Evolutionary conservation across 805 yeast species (phyloP), one percentile per base, ranked within the genome.

Genomic region (Citeromyces nyonsensis): DNA sequence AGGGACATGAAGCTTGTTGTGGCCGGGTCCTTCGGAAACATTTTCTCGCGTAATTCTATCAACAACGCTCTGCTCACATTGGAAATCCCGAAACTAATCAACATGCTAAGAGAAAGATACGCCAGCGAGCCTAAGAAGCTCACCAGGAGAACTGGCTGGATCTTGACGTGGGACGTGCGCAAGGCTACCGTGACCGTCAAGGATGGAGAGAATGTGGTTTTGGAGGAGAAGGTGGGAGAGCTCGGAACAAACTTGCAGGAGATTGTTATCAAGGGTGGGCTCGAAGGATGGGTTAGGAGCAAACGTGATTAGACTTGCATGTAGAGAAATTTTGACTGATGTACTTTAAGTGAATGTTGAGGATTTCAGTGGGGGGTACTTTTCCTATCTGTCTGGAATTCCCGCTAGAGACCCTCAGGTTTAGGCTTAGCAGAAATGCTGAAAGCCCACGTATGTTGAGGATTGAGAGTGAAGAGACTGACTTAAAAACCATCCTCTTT

Each of bases 21-120:
- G 37, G 81, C 95, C 10, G 99, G 99, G 24, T 88, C 97, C 1
- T 91, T 91, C 50, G 95, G 96, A 48, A 93, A 91, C 62, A 91
- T 88, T 45, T 91, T 91, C 59, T 78, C 86, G 35, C 73, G 99
- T 61, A 91, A 91, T 63, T 75, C 94, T 36, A 91, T 93, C 56
- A 91, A 91, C 66, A 91, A 91, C 52, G 99, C 98, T 2, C 64
- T 91, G 36, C 62, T 91, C 47, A 88, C 97, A 2, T 66, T 91
- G 43, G 97, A 91, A 56, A 80, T 91, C 38, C 99, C 99, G 27
- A 78, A 74, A 10, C 66, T 91, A 48, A 77, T 91, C 47, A 63
- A 73, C 46, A 62, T 72, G 58, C 65, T 91, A 45, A 71, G 98
- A 51, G 74, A 69, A 35, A 68, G 66, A 44, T 86, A 73, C 55